Percentiles rank a stretch among this genome's conserved stretches.
Conservation (phyloP, 192 early-diverging fungal species). For the Pecoramyces ruminantium region DNA sequence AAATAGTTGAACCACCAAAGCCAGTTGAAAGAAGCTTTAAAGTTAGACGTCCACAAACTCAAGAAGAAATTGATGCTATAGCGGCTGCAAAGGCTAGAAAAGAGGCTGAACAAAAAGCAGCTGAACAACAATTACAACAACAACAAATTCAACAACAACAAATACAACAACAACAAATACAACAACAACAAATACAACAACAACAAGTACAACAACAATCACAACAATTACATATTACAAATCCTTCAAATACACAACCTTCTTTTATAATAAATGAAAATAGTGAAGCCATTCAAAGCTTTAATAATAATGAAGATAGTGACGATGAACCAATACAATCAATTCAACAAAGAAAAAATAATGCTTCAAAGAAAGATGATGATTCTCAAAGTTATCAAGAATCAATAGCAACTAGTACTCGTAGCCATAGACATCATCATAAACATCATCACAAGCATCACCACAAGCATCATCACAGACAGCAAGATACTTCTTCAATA, state of each 20-base stretch:
- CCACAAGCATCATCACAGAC: not conserved
- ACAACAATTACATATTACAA: not conserved
- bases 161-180: not conserved
- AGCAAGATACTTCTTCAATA: not conserved
- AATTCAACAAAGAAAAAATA: not conserved
- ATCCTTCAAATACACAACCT: not conserved
- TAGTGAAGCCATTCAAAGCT: not conserved
- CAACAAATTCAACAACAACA: not conserved
- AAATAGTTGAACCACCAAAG: not conserved
- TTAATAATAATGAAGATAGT: not conserved
- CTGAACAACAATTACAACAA: not conserved
- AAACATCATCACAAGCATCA: not conserved
- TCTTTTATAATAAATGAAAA: not conserved
- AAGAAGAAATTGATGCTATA: not conserved
- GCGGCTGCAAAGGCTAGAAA: not conserved
- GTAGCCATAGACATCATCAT: not conserved
- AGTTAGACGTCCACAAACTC: not conserved
- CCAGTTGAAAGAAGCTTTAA: not conserved
- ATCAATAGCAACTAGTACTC: not conserved
- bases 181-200: not conserved
- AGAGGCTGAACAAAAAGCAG: not conserved
- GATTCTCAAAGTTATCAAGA: not conserved
- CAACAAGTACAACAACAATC: not conserved
- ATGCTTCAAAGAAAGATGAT: not conserved
- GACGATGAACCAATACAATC: not conserved